These are phyloP conservation scores for Monilinia aucupariae DNA, from an alignment of 2,329 filamentous ascomycete species.

Conservation along the genomic window DNA sequence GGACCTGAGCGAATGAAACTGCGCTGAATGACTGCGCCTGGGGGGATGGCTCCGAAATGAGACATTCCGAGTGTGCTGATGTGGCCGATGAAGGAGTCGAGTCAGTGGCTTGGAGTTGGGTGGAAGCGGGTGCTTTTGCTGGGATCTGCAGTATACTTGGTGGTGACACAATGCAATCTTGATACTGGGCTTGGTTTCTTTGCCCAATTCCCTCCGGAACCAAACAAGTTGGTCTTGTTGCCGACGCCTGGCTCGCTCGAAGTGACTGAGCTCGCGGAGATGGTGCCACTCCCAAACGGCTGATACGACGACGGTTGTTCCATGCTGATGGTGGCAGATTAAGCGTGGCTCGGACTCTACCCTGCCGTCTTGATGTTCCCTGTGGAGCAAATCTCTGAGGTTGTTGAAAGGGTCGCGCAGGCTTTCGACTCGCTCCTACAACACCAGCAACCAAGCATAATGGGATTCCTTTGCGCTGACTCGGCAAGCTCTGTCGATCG, in stretches of 20 bases:
- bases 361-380: background rate
- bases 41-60: background rate
- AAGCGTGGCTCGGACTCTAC: background rate
- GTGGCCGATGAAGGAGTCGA: background rate
- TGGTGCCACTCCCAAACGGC: background rate
- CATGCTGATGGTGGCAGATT: background rate
- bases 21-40: background rate
- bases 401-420: background rate
- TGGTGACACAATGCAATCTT: background rate
- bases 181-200: background rate
- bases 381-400: background rate
- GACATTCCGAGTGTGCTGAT: background rate
- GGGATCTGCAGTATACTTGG: background rate
- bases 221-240: background rate
- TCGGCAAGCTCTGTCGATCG: background rate
- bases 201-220: background rate
- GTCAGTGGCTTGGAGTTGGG: background rate
- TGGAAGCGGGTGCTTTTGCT: background rate
- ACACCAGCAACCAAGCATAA: conserved; percentile 1
- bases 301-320: background rate
- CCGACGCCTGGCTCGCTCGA: no score
- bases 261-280: background rate
- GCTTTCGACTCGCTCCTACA: background rate
- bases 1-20: background rate
- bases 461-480: background rate